Evolutionary conservation across 2,329 filamentous ascomycete genomes (phyloP), one percentile per base, ranked within the genome.

Genomic region (Fusarium avenaceum): DNA sequence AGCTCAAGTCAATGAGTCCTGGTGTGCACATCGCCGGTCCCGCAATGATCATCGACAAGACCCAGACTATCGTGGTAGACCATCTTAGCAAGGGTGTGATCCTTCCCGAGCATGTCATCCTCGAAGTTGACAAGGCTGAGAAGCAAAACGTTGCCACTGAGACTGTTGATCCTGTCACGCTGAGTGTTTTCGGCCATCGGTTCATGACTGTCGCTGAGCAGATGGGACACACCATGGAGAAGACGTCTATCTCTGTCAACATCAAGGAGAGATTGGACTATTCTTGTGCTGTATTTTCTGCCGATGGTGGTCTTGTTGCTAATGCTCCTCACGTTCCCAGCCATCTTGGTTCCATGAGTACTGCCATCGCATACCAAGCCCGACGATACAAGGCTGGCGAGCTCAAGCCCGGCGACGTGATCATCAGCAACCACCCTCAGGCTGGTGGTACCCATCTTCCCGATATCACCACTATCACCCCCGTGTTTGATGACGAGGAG

Each of bases 191-290:
- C 71, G 90, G 89, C 0, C 90, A 94, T 76, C 85, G 91, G 3
- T 94, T 94, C 79, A 94, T 94, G 91, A 89, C 89, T 2, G 92
- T 94, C 57, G 91, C 91, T 1, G 91, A 94, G 75, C 91, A 94
- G 74, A 94, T 94, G 91, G 91, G 91, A 0, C 84, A 90, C 44
- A 90, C 90, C 4, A 78, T 94, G 51, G 90, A 94, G 72, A 93
- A 93, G 80, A 93, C 90, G 0, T 89, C 88, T 68, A 89, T 94
- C 22, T 90, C 87, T 40, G 91, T 89, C 0, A 94, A 93, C 70
- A 91, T 94, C 76, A 91, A 94, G 71, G 92, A 94, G 73, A 85
- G 91, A 17, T 82, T 94, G 0, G 92, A 94, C 69, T 94, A 92
- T 74, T 93, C 90, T 0, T 94, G 92, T 57, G 92, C 92, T 2